Evolutionary conservation across 192 early-diverging fungal genomes (phyloP).

Genomic region (Funneliformis geosporum): DNA sequence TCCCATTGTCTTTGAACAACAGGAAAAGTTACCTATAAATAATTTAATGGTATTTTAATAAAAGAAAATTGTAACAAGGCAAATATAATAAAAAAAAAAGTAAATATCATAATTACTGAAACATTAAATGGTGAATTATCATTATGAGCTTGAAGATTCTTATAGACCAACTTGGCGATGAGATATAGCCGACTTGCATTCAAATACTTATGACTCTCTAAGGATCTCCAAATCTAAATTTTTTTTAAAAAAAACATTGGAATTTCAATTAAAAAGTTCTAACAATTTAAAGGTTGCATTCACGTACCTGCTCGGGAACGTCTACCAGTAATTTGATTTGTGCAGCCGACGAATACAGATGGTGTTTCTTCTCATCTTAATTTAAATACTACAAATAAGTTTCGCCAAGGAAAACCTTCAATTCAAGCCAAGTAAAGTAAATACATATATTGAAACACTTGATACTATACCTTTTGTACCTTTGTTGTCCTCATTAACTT

Average conservation of each 20-base stretch:
- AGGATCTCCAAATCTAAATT: constrained; percentile 75
- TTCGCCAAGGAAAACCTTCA: background rate
- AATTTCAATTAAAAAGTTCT: background rate
- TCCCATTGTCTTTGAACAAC: constrained; percentile 86
- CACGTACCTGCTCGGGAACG: constrained; percentile 80
- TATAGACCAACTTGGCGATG: constrained; percentile 68
- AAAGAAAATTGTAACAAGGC: background rate
- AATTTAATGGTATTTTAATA: constrained; percentile 30
- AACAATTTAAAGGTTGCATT: background rate
- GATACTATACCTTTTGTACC: constrained; percentile 41
- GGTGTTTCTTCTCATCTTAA: constrained; percentile 56
- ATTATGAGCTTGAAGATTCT: constrained; percentile 59
- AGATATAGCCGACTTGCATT: constrained; percentile 69
- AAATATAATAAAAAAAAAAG: background rate
- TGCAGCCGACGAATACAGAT: constrained; percentile 70
- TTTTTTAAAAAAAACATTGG: background rate
- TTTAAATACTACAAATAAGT: constrained; percentile 6
- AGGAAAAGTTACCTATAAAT: constrained; percentile 68
- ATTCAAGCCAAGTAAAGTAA: background rate
- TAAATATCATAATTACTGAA: background rate
- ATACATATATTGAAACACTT: background rate
- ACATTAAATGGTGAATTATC: constrained; percentile 36
- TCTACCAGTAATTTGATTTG: constrained; percentile 83
- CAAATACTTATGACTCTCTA: constrained; percentile 72
- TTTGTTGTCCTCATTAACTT: constrained; percentile 47